Conservation (phyloP, 2,329 filamentous ascomycete genomes). For the Coniella lustricola region DNA sequence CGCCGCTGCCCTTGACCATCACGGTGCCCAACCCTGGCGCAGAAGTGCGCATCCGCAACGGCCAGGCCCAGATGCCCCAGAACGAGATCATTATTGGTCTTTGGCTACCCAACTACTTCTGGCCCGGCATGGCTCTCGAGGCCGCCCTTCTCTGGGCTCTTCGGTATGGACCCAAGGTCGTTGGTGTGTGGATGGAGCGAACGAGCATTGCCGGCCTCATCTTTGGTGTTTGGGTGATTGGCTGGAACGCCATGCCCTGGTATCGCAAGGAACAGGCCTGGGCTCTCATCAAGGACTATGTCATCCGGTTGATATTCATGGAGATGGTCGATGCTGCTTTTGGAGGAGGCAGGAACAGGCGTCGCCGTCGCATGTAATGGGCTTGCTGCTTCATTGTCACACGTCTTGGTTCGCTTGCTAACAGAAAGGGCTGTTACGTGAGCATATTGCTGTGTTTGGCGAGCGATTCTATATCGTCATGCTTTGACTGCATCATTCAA, state of each 20-base stretch:
- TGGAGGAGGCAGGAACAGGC: conserved; percentile 8
- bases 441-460: too few species aligned
- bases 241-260: conserved; percentile 14
- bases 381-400: neutral
- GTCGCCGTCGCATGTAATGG: conserved; percentile 7
- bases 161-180: neutral
- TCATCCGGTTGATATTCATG: conserved; percentile 11
- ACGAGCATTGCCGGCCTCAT: neutral
- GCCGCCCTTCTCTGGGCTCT: conserved; percentile 10
- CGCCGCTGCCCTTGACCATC: conserved; percentile 10
- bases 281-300: conserved; percentile 14
- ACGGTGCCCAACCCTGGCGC: conserved; percentile 6
- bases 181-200: neutral
- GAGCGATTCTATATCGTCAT: too few species aligned
- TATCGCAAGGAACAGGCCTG: conserved; percentile 14
- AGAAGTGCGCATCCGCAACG: neutral
- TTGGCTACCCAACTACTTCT: conserved; percentile 13
- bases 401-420: too few species aligned
- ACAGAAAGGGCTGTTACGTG: too few species aligned
- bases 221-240: conserved; percentile 8
- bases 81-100: conserved; percentile 8
- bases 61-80: neutral
- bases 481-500: too few species aligned
- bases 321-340: conserved; percentile 14
- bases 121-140: conserved; percentile 7